Conservation (phyloP, 306 rosid genomes). For the Vigna mungo region DNA sequence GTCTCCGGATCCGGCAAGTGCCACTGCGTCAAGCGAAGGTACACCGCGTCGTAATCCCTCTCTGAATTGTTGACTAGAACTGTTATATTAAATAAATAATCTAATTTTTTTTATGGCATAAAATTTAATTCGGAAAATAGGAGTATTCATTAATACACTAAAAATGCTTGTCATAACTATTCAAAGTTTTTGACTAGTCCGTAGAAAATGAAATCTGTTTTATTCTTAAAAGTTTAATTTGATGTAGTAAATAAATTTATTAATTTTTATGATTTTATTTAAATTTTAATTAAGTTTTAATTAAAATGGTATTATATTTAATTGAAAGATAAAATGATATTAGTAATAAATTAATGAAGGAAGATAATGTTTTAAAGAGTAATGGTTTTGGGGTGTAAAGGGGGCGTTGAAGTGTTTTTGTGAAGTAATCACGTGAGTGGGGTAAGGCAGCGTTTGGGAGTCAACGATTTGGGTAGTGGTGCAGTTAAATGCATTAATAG, state of each 20-base stretch:
- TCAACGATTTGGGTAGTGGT: constrained; percentile 59
- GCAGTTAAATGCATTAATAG: constrained; percentile 43
- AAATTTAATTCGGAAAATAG: background rate
- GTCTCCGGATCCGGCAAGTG: constrained; percentile 73
- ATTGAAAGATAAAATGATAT: too few species aligned
- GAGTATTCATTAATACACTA: background rate
- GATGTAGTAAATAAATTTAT: too few species aligned
- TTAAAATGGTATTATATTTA: too few species aligned
- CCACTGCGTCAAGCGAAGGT: constrained; percentile 93
- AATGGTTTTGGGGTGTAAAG: background rate
- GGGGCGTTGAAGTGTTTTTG: background rate
- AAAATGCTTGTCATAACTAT: background rate
- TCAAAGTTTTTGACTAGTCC: background rate
- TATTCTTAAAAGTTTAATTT: background rate
- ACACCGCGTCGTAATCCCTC: constrained; percentile 3
- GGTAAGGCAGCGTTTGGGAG: constrained; percentile 38
- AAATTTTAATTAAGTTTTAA: too few species aligned
- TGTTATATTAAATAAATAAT: background rate
- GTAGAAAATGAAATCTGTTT: background rate
- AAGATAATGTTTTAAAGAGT: background rate
- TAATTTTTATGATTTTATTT: too few species aligned
- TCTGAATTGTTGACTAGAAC: constrained; percentile 33
- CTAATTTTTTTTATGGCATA: background rate
- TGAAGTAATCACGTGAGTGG: constrained; percentile 39
- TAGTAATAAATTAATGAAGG: too few species aligned